A percentile compares a stretch with the other conserved stretches of the same genome.
Evolutionary conservation across 305 asterid species (phyloP).

Genomic region (Stenogyne calaminthoides): DNA sequence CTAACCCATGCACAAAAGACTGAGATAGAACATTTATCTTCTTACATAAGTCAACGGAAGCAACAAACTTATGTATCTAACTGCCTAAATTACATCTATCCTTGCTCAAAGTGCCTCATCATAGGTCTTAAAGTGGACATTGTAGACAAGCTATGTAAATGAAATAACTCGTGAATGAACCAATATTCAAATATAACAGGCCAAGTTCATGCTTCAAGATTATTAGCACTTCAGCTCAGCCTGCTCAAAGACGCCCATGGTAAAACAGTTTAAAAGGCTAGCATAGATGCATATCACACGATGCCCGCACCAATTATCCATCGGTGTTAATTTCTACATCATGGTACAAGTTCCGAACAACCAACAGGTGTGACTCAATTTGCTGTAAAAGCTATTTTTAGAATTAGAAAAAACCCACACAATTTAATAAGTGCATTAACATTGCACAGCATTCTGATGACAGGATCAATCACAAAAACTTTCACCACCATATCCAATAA

Average conservation of each 20-base stretch:
- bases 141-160: not conserved
- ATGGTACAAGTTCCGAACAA: not conserved
- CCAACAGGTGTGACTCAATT: not conserved
- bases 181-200: constrained; percentile 14
- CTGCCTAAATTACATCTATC: not conserved
- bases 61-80: not conserved
- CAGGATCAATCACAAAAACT: constrained; percentile 13
- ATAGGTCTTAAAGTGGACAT: not conserved
- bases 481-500: not conserved
- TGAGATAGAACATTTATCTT: not conserved
- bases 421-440: not conserved
- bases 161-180: not conserved
- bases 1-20: not conserved
- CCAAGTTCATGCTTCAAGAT: constrained; percentile 12
- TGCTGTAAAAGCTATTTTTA: not conserved
- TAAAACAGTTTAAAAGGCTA: constrained; percentile 6
- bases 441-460: not conserved
- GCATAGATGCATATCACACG: not conserved
- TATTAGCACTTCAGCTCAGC: not conserved
- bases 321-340: constrained; percentile 6
- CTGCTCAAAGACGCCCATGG: not conserved
- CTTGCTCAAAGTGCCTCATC: not conserved
- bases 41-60: not conserved
- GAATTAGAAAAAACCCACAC: not conserved
- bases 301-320: not conserved